Conservation (phyloP, 768 basidiomycete species). For the Pisolithus albus region DNA sequence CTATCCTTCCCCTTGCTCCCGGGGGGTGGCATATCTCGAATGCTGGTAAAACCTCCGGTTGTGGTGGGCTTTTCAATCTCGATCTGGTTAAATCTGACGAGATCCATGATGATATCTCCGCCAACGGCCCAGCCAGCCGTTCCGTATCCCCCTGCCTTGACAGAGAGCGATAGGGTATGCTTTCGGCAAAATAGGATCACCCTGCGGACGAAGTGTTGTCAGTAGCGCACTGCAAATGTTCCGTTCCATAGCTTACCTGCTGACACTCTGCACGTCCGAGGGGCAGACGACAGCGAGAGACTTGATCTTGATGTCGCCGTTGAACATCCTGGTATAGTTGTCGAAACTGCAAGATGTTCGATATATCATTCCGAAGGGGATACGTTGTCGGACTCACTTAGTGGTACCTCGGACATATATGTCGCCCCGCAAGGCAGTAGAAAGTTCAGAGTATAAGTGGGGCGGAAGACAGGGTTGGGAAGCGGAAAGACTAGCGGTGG, state of each 20-base stretch:
- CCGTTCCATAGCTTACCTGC: conserved; percentile 50
- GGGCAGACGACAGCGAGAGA: conserved; percentile 68
- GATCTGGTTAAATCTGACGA: conserved; percentile 60
- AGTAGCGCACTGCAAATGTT: conserved; percentile 7
- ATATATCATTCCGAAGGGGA: background rate
- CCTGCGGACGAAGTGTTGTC: conserved; percentile 29
- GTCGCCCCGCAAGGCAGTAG: conserved; percentile 39
- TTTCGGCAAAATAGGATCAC: conserved; percentile 68
- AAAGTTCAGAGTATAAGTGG: conserved; percentile 40
- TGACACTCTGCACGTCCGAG: conserved; percentile 73
- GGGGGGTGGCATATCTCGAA: conserved; percentile 46
- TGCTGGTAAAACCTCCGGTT: conserved; percentile 53
- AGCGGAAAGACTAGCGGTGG: background rate
- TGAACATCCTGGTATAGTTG: conserved; percentile 51
- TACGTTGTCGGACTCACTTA: conserved; percentile 25
- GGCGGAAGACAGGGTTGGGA: conserved; percentile 6
- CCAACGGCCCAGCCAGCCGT: conserved; percentile 86
- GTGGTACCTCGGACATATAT: conserved; percentile 39
- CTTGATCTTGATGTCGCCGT: conserved; percentile 59
- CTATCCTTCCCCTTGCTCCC: conserved; percentile 52
- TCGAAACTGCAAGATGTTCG: conserved; percentile 17
- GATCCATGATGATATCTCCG: conserved; percentile 81
- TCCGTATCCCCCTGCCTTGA: conserved; percentile 89
- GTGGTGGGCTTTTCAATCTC: conserved; percentile 55
- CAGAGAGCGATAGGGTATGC: conserved; percentile 63